phyloP scores from a whole-genome alignment of 345 rosid genomes.

The Sonneratia caseolaris region DNA sequence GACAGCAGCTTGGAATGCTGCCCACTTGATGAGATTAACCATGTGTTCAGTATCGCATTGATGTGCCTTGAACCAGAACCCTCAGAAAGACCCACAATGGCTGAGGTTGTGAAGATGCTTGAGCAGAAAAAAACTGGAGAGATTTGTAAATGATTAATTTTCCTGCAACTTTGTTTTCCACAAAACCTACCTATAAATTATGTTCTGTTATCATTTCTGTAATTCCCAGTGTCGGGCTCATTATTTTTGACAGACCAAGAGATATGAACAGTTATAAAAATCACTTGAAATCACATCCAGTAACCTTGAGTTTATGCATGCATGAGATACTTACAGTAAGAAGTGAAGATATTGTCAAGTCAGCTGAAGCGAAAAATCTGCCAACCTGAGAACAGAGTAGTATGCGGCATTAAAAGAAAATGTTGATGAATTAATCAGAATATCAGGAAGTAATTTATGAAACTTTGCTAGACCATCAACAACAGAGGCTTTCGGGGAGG shows the following conservation, averaged over 20 bases:
- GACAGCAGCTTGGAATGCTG: conserved; percentile 45
- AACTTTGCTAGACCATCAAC: conserved; percentile 36
- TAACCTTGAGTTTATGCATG: too few relatives aligned
- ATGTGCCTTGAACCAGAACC: conserved; percentile 84
- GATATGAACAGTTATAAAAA: neutral
- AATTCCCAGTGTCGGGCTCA: neutral
- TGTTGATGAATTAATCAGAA: neutral
- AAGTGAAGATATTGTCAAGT: neutral
- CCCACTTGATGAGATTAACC: conserved; percentile 47
- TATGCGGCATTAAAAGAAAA: too few relatives aligned
- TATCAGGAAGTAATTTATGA: conserved; percentile 24
- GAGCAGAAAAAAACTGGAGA: conserved; percentile 33
- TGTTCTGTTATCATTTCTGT: neutral
- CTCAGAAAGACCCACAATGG: conserved; percentile 67
- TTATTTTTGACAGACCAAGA: neutral
- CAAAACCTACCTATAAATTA: neutral
- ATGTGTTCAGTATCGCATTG: conserved; percentile 45
- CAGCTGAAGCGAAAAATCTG: neutral
- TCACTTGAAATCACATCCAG: too few relatives aligned
- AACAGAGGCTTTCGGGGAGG: conserved; percentile 60
- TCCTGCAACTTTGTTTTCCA: neutral
- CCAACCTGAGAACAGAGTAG: neutral
- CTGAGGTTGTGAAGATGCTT: conserved; percentile 77
- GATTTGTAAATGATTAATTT: conserved; percentile 13
- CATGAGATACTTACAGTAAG: neutral